Base-by-base conservation (phyloP, 495 filamentous ascomycete species). In the Stereocaulon alpinum region DNA sequence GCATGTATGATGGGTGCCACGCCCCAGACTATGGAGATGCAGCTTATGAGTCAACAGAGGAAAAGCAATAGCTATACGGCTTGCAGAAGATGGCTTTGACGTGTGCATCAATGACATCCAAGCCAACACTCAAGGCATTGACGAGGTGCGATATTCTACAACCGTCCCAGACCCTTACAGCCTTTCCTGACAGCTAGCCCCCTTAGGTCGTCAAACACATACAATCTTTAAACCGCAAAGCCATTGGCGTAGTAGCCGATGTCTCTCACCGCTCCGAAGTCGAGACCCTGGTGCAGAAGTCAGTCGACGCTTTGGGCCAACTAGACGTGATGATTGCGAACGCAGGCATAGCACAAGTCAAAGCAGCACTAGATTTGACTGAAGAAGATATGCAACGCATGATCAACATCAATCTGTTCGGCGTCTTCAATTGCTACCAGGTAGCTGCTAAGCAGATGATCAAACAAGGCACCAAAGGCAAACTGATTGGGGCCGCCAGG, bases 291-390 rank as follows among this genome's bases (percentile, higher is more conserved):
- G 68, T 86, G 3, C 52, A 72, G 30, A 69, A 65, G 2, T 74
- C 76, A 4, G 75, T 81, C 2, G 53, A 67, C 2, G 61, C 66
- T 22, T 70, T 85, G 0, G 83, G 82, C 10, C 75, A 77, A 2
- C 66, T 86, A 22, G 75, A 74, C 50, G 79, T 78, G 20, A 83
- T 84, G 80, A 67, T 85, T 41, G 81, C 81, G 44, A 84, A 85
- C 63, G 82, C 81, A 0, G 82, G 81, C 18, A 82, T 84, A 45
- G 75, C 75, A 14, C 75, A 80, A 65, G 80, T 79, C 15, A 76
- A 78, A 64, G 60, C 70, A 0, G 61, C 81, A 5, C 68, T 83
- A 4, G 77, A 82, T 27, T 55, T 83, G 9, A 74, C 73, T 0
- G 73, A 79, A 47, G 68, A 73, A 11, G 76, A 83, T 62, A 70